Conservation (phyloP, 1,139 yeast genomes). For the Pichia sp. region DNA sequence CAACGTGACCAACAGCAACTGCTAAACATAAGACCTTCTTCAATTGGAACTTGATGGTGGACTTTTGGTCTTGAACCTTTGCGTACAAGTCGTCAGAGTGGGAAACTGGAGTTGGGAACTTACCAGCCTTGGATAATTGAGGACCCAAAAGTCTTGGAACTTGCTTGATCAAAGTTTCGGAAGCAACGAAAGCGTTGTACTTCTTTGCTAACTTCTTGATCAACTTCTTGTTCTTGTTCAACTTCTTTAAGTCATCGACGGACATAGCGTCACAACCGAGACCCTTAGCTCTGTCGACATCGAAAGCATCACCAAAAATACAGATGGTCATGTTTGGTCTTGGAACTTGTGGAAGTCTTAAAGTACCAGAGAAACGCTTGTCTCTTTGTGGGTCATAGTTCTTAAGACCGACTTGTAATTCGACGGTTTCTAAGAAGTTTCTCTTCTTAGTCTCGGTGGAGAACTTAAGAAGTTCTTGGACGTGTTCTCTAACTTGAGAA, state of each 20-base stretch:
- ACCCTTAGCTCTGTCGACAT: constrained; percentile 99
- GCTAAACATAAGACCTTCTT: constrained; percentile 96
- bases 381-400: constrained; percentile 99
- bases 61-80: constrained; percentile 95
- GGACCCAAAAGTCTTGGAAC: constrained; percentile 99
- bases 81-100: constrained; percentile 97
- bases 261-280: constrained; percentile 99
- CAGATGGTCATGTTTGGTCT: constrained; percentile 99
- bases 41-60: constrained; percentile 99
- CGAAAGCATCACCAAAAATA: constrained; percentile 99
- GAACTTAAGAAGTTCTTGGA: constrained; percentile 83
- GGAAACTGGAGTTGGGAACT: constrained; percentile 99
- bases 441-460: constrained; percentile 98
- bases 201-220: constrained; percentile 99
- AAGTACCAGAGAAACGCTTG: constrained; percentile 99
- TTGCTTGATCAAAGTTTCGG: constrained; percentile 98
- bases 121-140: constrained; percentile 99
- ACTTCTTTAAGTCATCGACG: constrained; percentile 99
- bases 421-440: constrained; percentile 99
- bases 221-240: constrained; percentile 99
- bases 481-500: constrained; percentile 95
- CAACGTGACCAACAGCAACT: constrained; percentile 96
- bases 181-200: constrained; percentile 99
- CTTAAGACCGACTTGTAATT: constrained; percentile 99
- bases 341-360: constrained; percentile 98